Evolutionary conservation across 1,284 basidiomycete species (phyloP).

Genomic region (Schizophyllum amplum): DNA sequence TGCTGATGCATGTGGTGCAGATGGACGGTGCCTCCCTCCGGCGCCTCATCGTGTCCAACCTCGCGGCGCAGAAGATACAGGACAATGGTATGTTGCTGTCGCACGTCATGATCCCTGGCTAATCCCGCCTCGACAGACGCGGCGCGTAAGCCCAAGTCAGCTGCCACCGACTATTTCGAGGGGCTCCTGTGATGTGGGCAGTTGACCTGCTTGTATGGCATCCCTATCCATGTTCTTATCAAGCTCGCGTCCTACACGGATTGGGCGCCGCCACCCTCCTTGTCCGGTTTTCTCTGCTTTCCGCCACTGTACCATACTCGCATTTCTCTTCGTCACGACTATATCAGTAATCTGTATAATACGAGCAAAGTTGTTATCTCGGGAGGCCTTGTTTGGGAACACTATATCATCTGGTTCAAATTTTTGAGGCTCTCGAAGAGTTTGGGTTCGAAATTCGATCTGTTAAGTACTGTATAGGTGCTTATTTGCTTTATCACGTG

Average conservation of each 20-base stretch:
- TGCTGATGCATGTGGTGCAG: constrained; percentile 8
- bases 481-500: too few species aligned
- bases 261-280: too few species aligned
- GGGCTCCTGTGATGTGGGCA: not conserved
- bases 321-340: not conserved
- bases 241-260: not conserved
- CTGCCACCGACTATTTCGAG: not conserved
- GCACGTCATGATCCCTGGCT: not conserved
- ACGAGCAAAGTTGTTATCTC: not conserved
- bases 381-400: not conserved
- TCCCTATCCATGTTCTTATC: not conserved
- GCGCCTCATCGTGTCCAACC: constrained; percentile 25
- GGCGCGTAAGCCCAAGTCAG: not conserved
- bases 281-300: too few species aligned
- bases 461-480: too few species aligned
- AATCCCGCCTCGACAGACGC: not conserved
- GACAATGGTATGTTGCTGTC: not conserved
- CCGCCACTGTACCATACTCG: not conserved
- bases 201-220: not conserved
- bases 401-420: too few species aligned
- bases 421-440: too few species aligned
- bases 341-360: not conserved
- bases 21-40: constrained; percentile 23
- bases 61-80: constrained; percentile 9
- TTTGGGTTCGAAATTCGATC: too few species aligned